Base-by-base conservation (phyloP, 371 early-diverging fungal species). In the Rhizopus delemar region DNA sequence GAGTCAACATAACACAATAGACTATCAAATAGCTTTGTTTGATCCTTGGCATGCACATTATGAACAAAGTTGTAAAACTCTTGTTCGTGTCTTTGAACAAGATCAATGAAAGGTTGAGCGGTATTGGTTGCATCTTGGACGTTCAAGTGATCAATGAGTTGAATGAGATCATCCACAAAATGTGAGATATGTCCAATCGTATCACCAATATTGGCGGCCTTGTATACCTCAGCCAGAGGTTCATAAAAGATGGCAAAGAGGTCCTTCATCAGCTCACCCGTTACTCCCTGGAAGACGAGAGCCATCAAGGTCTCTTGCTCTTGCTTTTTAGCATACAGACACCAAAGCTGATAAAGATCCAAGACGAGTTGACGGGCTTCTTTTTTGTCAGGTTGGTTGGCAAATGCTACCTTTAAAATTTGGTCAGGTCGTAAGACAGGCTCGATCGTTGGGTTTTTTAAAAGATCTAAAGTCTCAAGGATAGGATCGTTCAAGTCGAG, bases 171-270 rank as follows among this genome's bases (percentile, higher is more conserved):
- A 41, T 85, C 83, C 4, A 78, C 65, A 59, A 88, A 88, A 8
- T 61, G 70, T 11, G 80, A 70, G 15, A 85, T 65, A 41, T 88
- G 84, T 39, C 81, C 70, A 34, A 88, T 66, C 6, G 81, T 83
- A 35, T 84, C 86, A 1, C 82, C 77, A 45, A 88, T 83, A 56
- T 86, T 85, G 15, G 88, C 88, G 3, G 83, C 74, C 67, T 83
- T 85, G 66, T 88, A 88, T 2, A 88, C 84, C 54, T 84, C 71
- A 5, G 85, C 84, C 38, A 88, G 57, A 13, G 88, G 88, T 36
- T 83, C 74, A 58, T 88, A 88, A 57, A 88, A 86, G 41, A 85
- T 83, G 8, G 86, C 71, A 51, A 88, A 78, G 7, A 86, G 51
- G 33, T 88, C 86, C 49, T 81, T 84, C 49, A 86, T 70, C 7